Percentiles rank a stretch among this genome's conserved stretches.
phyloP scores from a whole-genome alignment of 805 yeast genomes.

The Sugiyamaella smithiae region DNA sequence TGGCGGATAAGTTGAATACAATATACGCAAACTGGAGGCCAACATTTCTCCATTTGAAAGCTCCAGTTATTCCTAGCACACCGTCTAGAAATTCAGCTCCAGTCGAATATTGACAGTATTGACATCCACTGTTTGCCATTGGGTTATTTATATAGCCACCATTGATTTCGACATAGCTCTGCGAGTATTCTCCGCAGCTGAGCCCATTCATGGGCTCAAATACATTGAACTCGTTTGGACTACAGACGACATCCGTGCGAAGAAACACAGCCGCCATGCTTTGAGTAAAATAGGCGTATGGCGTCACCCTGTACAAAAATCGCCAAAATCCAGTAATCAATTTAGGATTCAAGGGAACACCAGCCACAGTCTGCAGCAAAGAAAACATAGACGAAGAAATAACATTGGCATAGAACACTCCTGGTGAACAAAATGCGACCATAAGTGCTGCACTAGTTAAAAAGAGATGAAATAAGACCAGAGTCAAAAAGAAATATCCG shows the following conservation, averaged over 20 bases:
- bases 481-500: constrained; percentile 35
- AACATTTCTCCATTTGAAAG: constrained; percentile 49
- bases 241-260: constrained; percentile 45
- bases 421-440: constrained; percentile 50
- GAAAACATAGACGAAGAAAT: constrained; percentile 51
- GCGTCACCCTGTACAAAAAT: constrained; percentile 71
- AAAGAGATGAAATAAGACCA: constrained; percentile 44
- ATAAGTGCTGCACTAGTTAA: constrained; percentile 31
- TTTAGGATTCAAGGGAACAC: constrained; percentile 53
- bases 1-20: constrained; percentile 41
- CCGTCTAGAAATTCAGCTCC: constrained; percentile 56
- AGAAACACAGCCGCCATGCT: constrained; percentile 49
- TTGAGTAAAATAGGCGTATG: constrained; percentile 61
- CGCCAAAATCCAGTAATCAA: constrained; percentile 77
- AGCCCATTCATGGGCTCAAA: constrained; percentile 51
- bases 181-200: constrained; percentile 57
- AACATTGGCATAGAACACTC: constrained; percentile 58
- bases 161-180: constrained; percentile 34
- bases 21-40: constrained; percentile 52
- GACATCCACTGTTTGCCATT: constrained; percentile 50
- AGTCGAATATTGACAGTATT: constrained; percentile 51
- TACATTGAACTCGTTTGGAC: constrained; percentile 43
- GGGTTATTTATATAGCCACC: constrained; percentile 50
- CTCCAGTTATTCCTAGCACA: background rate
- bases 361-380: constrained; percentile 58